Evolutionary conservation across 1,284 basidiomycete species (phyloP).

Genomic region (Austroboletus niveus): DNA sequence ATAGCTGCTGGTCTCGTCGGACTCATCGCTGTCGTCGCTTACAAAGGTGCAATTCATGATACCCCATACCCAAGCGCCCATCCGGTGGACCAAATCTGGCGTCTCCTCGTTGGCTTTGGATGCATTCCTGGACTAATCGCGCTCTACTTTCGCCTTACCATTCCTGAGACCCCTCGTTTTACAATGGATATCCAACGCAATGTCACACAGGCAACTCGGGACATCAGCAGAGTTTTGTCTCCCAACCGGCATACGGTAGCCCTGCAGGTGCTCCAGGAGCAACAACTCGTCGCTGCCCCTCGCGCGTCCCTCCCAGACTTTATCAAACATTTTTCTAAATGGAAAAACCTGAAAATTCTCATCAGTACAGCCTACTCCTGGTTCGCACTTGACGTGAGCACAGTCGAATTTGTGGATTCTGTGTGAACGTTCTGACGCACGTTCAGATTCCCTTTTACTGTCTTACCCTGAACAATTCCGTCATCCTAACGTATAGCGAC

Average conservation of each 20-base stretch:
- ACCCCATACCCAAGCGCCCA: slow-evolving; percentile 25
- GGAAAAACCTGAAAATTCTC: slow-evolving; percentile 46
- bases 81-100: slow-evolving; percentile 44
- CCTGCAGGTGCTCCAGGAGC: slow-evolving; percentile 32
- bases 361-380: slow-evolving; percentile 52
- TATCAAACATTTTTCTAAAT: slow-evolving; percentile 41
- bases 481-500: slow-evolving; percentile 35
- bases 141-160: slow-evolving; percentile 53
- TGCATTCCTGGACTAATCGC: slow-evolving; percentile 41
- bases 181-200: slow-evolving; percentile 72
- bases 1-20: slow-evolving; percentile 39
- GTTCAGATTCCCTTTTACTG: slow-evolving; percentile 60
- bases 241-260: slow-evolving; percentile 36
- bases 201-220: slow-evolving; percentile 51
- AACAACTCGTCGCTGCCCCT: slow-evolving; percentile 41
- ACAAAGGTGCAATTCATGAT: slow-evolving; percentile 26
- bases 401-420: not conserved
- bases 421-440: not conserved
- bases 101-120: slow-evolving; percentile 39
- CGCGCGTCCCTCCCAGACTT: slow-evolving; percentile 50
- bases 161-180: slow-evolving; percentile 64
- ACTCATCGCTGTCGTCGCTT: slow-evolving; percentile 40
- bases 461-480: slow-evolving; percentile 58
- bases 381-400: slow-evolving; percentile 59
- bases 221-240: slow-evolving; percentile 50